Conservation (phyloP, 176 grass and related monocot species). For the Oryza punctata region DNA sequence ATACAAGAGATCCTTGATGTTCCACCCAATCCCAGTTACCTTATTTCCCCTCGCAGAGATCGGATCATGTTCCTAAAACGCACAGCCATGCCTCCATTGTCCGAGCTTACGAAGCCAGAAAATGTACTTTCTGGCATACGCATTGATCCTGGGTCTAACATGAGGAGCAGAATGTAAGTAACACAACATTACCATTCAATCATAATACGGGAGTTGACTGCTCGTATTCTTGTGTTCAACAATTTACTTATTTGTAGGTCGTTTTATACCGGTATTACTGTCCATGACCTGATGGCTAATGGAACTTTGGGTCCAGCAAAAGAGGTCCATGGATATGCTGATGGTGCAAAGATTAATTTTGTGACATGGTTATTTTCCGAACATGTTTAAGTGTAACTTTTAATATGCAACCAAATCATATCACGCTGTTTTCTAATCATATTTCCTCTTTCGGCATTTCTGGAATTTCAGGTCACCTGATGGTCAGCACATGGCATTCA, state of each 20-base stretch:
- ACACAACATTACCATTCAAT: background rate
- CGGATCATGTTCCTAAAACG: constrained; percentile 77
- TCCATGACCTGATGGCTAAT: constrained; percentile 71
- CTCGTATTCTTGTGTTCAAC: constrained; percentile 4
- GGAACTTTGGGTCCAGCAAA: constrained; percentile 71
- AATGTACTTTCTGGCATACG: constrained; percentile 76
- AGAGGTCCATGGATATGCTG: constrained; percentile 62
- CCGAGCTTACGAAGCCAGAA: constrained; percentile 71
- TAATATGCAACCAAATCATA: background rate
- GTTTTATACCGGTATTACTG: constrained; percentile 70
- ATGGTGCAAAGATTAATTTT: constrained; percentile 81
- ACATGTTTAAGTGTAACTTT: constrained; percentile 2
- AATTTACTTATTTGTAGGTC: constrained; percentile 46
- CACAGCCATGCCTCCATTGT: constrained; percentile 64
- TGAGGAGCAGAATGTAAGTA: constrained; percentile 75
- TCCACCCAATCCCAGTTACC: constrained; percentile 64
- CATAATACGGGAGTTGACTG: background rate
- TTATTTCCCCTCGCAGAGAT: constrained; percentile 73
- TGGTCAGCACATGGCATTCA: constrained; percentile 72
- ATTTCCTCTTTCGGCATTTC: background rate
- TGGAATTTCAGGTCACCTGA: constrained; percentile 66
- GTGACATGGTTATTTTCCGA: constrained; percentile 61
- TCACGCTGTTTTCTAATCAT: background rate
- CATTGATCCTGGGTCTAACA: constrained; percentile 68
- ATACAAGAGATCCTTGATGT: constrained; percentile 77